These are phyloP conservation scores for Myxozyma kluyveri DNA, from an alignment of 805 yeast species.

Conservation along the genomic window DNA sequence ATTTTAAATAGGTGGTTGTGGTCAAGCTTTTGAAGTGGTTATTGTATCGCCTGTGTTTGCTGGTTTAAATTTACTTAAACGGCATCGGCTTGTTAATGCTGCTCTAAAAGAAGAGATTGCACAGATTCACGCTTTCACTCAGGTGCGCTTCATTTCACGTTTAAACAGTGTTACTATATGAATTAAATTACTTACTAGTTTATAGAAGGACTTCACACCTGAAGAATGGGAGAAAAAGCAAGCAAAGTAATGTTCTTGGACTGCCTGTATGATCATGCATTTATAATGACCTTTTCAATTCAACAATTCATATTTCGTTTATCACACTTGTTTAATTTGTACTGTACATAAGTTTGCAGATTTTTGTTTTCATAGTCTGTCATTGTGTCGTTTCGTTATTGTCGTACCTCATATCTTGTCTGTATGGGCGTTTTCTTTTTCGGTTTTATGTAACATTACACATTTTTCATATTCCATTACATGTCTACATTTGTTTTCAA, in stretches of 20 bases:
- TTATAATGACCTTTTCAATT: neutral
- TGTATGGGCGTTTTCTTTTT: no score
- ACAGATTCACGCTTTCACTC: constrained; percentile 90
- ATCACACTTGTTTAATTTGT: neutral
- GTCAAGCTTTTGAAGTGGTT: constrained; percentile 92
- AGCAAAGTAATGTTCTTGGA: constrained; percentile 12
- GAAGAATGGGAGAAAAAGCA: constrained; percentile 68
- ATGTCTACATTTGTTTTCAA: no score
- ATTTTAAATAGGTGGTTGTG: constrained; percentile 72
- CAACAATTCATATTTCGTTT: neutral
- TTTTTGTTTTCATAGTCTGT: neutral
- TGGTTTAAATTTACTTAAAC: constrained; percentile 78
- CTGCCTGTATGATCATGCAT: neutral
- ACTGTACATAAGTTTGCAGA: neutral
- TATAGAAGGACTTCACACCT: constrained; percentile 56
- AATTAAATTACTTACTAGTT: no score
- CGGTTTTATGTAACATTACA: no score
- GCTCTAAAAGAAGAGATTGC: constrained; percentile 82
- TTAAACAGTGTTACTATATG: constrained; percentile 27
- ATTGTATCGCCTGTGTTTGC: constrained; percentile 71
- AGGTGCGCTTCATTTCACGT: constrained; percentile 54
- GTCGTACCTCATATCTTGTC: no score
- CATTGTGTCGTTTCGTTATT: neutral
- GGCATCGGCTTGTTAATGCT: constrained; percentile 82
- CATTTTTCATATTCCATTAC: no score